Evolutionary conservation across 2,329 filamentous ascomycete species (phyloP), one percentile per base, ranked within the genome.

Genomic region (Helminthosporium solani): DNA sequence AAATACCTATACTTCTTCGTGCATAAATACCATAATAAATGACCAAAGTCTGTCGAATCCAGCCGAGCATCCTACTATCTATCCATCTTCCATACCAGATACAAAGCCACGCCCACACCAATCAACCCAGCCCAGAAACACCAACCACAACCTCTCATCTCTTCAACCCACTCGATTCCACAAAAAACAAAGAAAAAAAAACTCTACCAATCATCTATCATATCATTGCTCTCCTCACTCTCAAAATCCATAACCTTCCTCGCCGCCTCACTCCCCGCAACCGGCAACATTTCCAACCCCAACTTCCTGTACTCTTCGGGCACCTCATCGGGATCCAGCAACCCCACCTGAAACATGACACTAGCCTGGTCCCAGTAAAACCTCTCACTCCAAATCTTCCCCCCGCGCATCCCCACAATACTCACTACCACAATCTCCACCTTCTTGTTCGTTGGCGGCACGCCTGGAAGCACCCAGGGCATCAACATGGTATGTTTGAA

Each of bases 311-410:
- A 70, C 8, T 70, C 64, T 31, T 73, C 64, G 0, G 79, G 77
- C 16, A 83, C 71, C 46, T 80, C 78, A n/a, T 70, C 66, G 2
- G 79, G 75, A 65, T 83, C 78, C 40, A 84, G 47, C 47, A 84
- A 56, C 0, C 81, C 81, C 0, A 81, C 70, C 58, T 84, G 81
- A 35, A 83, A 77, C 12, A 84, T 61, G 7, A 84, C 80, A 38
- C 73, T 78, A 8, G 81, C 81, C 55, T 84, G 81, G 54, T 84
- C 81, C 81, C 81, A 84, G 58, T 84, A 83, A 3, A 82, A 66
- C 41, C 82, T 74, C 60, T 84, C 81, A 15, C 75, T 77, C 63
- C 75, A 79, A 11, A 83, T 62, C 52, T 75, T 78, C 0, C 76
- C 78, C 0, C 72, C 79, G 12, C 78, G 67, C 42, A 84, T 69